Evolutionary conservation across 805 yeast genomes (phyloP).

Genomic region (Candida broadrunensis): DNA sequence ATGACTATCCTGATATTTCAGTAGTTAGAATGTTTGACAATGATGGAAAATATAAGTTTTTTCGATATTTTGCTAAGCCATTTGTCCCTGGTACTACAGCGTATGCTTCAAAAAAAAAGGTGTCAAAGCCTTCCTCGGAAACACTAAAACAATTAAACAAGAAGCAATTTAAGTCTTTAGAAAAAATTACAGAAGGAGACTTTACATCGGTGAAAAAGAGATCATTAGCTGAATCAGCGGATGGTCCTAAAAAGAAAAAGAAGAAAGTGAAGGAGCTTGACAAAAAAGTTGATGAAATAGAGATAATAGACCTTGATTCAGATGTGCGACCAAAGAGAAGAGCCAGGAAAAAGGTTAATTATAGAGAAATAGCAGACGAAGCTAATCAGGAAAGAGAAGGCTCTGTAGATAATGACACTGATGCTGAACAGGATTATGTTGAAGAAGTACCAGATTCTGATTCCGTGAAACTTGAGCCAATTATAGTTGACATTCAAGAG

Average conservation of each 20-base stretch:
- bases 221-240: not conserved
- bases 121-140: not conserved
- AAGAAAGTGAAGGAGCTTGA: not conserved
- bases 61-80: constrained; percentile 44
- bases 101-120: not conserved
- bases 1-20: constrained; percentile 21
- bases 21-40: constrained; percentile 67
- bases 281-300: not conserved
- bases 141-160: constrained; percentile 4
- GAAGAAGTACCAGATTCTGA: not conserved
- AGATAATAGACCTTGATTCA: not conserved
- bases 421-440: not conserved
- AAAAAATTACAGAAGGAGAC: not conserved
- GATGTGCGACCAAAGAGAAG: not conserved
- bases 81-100: too few species aligned
- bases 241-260: not conserved
- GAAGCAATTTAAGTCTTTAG: not conserved
- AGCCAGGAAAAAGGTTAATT: not conserved
- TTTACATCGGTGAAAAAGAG: not conserved
- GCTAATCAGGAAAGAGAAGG: not conserved
- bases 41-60: constrained; percentile 71
- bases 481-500: not conserved
- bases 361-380: not conserved
- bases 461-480: not conserved
- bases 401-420: not conserved